Percentiles rank a stretch among this genome's conserved stretches.
These are phyloP conservation scores for Aspergillus bridgeri DNA, from an alignment of 495 filamentous ascomycete species.

Conservation along the genomic window DNA sequence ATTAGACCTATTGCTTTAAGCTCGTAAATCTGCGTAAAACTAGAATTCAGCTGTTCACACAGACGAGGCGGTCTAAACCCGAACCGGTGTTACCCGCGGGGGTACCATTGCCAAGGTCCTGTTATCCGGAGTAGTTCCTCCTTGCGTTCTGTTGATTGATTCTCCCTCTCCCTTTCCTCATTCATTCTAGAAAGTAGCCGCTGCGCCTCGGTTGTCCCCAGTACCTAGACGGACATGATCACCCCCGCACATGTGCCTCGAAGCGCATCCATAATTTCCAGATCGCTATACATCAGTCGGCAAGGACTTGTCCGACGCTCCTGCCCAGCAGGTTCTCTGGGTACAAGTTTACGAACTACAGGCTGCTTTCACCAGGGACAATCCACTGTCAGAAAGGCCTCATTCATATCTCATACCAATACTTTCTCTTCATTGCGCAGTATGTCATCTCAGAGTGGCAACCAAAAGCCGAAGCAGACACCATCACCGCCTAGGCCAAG, in stretches of 20 bases:
- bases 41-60: too few species aligned
- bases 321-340: neutral
- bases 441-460: slow-evolving; percentile 19
- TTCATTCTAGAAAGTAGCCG: slow-evolving; percentile 1
- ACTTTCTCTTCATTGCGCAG: slow-evolving; percentile 10
- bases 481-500: slow-evolving; percentile 37
- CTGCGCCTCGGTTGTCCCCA: neutral
- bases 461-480: slow-evolving; percentile 19
- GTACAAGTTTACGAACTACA: neutral
- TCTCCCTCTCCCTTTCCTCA: neutral
- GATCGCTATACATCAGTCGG: neutral
- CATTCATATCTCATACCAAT: slow-evolving; percentile 8
- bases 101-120: neutral
- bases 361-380: neutral
- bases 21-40: neutral
- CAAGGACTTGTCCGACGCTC: neutral
- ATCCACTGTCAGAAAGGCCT: slow-evolving; percentile 4
- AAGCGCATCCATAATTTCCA: neutral
- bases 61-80: neutral
- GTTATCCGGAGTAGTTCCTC: neutral
- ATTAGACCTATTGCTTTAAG: neutral
- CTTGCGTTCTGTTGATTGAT: neutral
- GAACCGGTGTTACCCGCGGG: neutral
- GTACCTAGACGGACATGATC: slow-evolving; percentile 6
- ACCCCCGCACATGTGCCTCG: neutral